Base-by-base conservation (phyloP, 176 grass and related monocot genomes). In the Ananas comosus region DNA sequence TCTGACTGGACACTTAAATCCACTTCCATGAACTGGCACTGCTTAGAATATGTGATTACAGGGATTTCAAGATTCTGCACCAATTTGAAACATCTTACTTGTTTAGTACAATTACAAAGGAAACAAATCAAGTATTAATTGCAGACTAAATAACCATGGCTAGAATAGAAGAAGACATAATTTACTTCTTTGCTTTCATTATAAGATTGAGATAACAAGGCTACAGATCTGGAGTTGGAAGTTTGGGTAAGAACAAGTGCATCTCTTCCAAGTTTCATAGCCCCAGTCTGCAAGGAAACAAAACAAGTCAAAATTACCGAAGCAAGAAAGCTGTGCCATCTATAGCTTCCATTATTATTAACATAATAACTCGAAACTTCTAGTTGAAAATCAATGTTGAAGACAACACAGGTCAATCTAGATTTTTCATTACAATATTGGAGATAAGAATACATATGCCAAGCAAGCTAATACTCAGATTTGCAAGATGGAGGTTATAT, bases 241-340 rank as follows among this genome's bases (percentile, higher is more conserved):
- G 88, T 96, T 87, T 96, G 91, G 10, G 91, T 91, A 68, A 96
- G 91, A 74, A 96, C 82, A 77, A 96, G 18, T 25, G 74, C 85
- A 83, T 96, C 91, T 83, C 82, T 96, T 69, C 91, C 91, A 64
- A 96, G 87, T 83, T 80, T 87, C 91, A 96, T 96, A 51, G 91
- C 78, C 76, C 88, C 88, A 80, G 88, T 96, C 91, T 96, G 82
- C 65, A 80, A 56, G 68, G 75, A 52, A 78, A 65, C 63, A 61
- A 70, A 70, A 48, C 10, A 77, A 65, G 65, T 67, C 51, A 33
- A 66, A 21, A 51, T 67, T 19, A 17, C 54, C 6, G 54, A 58
- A 58, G 13, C 54, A 58, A 58, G 54, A n/a, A 14, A 17, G 18
- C 18, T 13, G 54, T 58, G 54, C 13, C 54, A n/a, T 14, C 54